Base-by-base conservation (phyloP, 2,329 filamentous ascomycete species). In the Aspergillus spinulosporus region DNA sequence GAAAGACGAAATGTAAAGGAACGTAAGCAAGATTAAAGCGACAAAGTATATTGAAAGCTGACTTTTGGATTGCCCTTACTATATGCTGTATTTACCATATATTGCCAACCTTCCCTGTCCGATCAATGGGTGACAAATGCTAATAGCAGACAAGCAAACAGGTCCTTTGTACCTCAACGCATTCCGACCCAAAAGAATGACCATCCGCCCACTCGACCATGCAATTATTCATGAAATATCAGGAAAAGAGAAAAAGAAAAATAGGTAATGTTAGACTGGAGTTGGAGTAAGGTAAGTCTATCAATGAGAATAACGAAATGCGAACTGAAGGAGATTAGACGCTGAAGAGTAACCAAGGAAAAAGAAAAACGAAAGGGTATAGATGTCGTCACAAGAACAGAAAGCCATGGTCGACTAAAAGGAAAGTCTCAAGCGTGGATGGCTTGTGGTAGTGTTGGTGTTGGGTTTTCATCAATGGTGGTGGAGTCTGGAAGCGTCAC, bases 361-460 rank as follows among this genome's bases (percentile, higher is more conserved):
- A 53, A 45, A 32, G 40, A 49, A 36, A 36, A 46, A 46, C 40
- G 28, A 53, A 45, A 49, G 49, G 54, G 49, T 58, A 58, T 62
- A 50, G 52, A 40, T n/a, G 49, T 56, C 58, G 43, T 54, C 56
- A 58, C 39, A 49, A 51, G 48, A 42, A 36, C 28, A 49, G 49
- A 37, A 44, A 46, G n/a, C 54, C 32, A 48, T 45, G 48, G 21
- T 49, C 52, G 43, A 54, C 34, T 48, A 29, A 14, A 51, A 48
- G 34, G 29, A 32, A 42, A 36, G 39, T 48, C 28, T 49, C 21
- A 21, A 21, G 68, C 68, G 50, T 66, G 62, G 11, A 71, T 65
- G 29, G 67, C 59, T 54, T 71, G 54, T 45, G 56, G 57, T 39
- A 68, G 45, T 11, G 59, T 63, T 34, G 64, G 62, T 32, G 64